These are phyloP conservation scores for Solanum hybrid DNA, from an alignment of 305 asterid genomes.

Conservation along the genomic window DNA sequence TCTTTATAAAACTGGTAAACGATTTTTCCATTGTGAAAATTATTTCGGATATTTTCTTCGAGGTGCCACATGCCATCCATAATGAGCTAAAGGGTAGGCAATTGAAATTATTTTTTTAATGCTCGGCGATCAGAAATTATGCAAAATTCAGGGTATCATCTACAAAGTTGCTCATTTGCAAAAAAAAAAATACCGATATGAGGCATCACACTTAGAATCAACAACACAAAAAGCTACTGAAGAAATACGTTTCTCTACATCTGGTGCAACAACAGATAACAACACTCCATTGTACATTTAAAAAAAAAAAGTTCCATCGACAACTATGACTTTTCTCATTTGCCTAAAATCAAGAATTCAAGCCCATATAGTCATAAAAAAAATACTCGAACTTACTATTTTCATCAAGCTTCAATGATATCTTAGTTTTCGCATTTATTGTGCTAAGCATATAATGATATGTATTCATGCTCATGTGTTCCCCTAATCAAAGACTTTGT, in stretches of 20 bases:
- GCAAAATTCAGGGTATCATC: not conserved
- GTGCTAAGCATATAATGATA: not conserved
- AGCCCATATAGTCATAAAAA: not conserved
- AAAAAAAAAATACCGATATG: not conserved
- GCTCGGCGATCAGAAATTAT: not conserved
- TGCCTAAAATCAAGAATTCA: not conserved
- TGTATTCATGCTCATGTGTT: not conserved
- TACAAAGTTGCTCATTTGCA: not conserved
- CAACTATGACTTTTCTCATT: not conserved
- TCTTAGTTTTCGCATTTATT: not conserved
- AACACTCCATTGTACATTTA: not conserved
- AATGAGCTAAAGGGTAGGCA: not conserved
- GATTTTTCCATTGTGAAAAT: not conserved
- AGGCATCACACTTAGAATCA: not conserved
- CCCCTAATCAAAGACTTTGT: not conserved
- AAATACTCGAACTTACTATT: not conserved
- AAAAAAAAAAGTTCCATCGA: not conserved
- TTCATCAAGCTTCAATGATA: not conserved
- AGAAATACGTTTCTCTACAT: not conserved
- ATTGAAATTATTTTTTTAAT: not conserved
- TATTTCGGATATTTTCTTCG: not conserved
- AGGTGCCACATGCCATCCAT: not conserved
- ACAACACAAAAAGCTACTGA: not conserved
- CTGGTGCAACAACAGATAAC: not conserved
- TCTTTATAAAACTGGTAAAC: not conserved